These are phyloP conservation scores for Sonneratia alba DNA, from an alignment of 345 rosid genomes.

Conservation along the genomic window DNA sequence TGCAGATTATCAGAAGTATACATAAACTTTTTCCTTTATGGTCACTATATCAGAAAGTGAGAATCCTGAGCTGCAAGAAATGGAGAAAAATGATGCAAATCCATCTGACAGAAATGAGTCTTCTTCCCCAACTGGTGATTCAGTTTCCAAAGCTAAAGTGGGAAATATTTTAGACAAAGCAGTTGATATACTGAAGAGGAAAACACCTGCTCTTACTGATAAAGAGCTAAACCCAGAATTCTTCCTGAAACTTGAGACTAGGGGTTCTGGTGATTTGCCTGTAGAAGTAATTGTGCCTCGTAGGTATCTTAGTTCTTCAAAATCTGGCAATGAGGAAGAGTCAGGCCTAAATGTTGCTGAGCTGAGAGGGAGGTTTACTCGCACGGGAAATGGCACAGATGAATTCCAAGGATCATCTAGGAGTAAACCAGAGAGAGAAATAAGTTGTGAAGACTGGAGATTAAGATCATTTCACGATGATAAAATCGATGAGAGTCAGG, in stretches of 20 bases:
- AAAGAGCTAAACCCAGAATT: slow-evolving; percentile 87
- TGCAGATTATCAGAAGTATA: background rate
- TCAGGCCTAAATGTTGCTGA: slow-evolving; percentile 36
- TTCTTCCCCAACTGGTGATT: background rate
- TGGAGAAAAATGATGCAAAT: slow-evolving; percentile 20
- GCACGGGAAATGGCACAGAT: slow-evolving; percentile 29
- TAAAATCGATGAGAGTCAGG: slow-evolving; percentile 31
- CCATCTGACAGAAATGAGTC: slow-evolving; percentile 32
- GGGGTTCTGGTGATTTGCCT: slow-evolving; percentile 70
- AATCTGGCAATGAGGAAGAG: slow-evolving; percentile 48
- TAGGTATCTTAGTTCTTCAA: slow-evolving; percentile 46
- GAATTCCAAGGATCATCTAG: slow-evolving; percentile 28
- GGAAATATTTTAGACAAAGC: slow-evolving; percentile 71
- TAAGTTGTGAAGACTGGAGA: slow-evolving; percentile 39
- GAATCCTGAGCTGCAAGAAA: slow-evolving; percentile 21
- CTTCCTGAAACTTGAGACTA: slow-evolving; percentile 80
- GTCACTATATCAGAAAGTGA: slow-evolving; percentile 22
- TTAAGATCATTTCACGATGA: slow-evolving; percentile 50
- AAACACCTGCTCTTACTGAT: slow-evolving; percentile 68
- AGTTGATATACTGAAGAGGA: slow-evolving; percentile 82
- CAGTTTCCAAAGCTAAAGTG: slow-evolving; percentile 34
- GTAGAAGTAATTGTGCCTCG: slow-evolving; percentile 95
- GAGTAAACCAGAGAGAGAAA: slow-evolving; percentile 31
- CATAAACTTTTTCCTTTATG: slow-evolving; percentile 1
- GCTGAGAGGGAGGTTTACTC: slow-evolving; percentile 36